A percentile compares a stretch with the other conserved stretches of the same genome.
Conservation (phyloP, 257 asterid genomes). For the Solanum sparsipilum region DNA sequence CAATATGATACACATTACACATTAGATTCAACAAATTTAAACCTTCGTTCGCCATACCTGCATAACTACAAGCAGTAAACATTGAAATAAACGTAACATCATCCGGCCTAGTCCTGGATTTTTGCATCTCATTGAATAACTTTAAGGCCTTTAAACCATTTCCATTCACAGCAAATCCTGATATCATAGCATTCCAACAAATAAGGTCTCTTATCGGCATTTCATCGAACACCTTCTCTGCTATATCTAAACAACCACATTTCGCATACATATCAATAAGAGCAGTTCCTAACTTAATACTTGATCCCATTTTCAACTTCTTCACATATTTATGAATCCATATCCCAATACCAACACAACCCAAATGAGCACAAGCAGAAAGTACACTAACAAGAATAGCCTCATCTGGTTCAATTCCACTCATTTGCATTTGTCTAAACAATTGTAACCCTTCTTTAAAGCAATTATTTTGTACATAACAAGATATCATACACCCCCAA, state of each 20-base stretch:
- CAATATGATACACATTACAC: conserved; percentile 38
- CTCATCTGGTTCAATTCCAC: conserved; percentile 57
- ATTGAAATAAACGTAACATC: conserved; percentile 45
- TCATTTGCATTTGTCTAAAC: conserved; percentile 57
- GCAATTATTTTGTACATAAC: conserved; percentile 63
- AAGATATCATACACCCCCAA: conserved; percentile 74
- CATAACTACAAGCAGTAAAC: conserved; percentile 59
- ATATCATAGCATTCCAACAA: conserved; percentile 66
- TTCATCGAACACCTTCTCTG: conserved; percentile 39
- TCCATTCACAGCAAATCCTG: conserved; percentile 65
- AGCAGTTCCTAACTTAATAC: conserved; percentile 46
- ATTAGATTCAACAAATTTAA: conserved; percentile 27
- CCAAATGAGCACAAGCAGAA: conserved; percentile 60
- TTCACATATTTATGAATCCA: conserved; percentile 50
- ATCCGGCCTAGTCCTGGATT: conserved; percentile 32
- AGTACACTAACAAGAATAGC: conserved; percentile 42
- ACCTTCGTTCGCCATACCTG: conserved; percentile 52
- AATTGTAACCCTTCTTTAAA: conserved; percentile 61
- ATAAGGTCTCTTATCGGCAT: conserved; percentile 48
- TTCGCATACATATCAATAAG: conserved; percentile 52
- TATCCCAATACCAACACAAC: conserved; percentile 52
- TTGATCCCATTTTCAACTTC: conserved; percentile 12
- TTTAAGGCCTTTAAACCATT: conserved; percentile 32
- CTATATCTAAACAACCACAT: conserved; percentile 56
- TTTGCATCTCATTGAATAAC: conserved; percentile 44